phyloP scores from a whole-genome alignment of 1,139 yeast species.

The Suhomyces panamericanus region DNA sequence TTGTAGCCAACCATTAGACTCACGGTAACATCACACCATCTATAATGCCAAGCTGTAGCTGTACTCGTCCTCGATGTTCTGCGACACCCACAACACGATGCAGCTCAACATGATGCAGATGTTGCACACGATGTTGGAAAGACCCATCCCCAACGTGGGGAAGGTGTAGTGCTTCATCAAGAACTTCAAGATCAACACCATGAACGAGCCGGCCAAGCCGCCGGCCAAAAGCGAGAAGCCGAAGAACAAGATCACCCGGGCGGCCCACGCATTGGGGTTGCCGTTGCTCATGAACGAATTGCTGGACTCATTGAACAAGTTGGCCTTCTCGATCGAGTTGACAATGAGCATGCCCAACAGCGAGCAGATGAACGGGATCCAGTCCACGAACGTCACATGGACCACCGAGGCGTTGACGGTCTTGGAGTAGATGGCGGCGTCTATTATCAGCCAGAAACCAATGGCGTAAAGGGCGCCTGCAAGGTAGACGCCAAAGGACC shows the following conservation, averaged over 20 bases:
- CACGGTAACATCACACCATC: not conserved
- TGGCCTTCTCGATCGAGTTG: constrained; percentile 84
- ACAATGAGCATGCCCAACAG: constrained; percentile 90
- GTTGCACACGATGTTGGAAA: constrained; percentile 81
- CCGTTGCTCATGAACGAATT: constrained; percentile 52
- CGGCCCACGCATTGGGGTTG: constrained; percentile 81
- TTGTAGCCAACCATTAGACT: too few relatives aligned
- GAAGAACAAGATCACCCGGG: constrained; percentile 80
- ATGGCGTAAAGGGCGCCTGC: constrained; percentile 79
- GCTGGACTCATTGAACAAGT: constrained; percentile 59
- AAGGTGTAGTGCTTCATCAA: constrained; percentile 72
- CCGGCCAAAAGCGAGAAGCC: constrained; percentile 94
- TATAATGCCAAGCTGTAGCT: constrained; percentile 84
- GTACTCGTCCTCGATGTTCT: constrained; percentile 92
- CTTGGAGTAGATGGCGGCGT: constrained; percentile 82
- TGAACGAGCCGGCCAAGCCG: constrained; percentile 89
- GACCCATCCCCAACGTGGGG: constrained; percentile 95
- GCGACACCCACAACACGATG: constrained; percentile 86
- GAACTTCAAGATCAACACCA: constrained; percentile 82
- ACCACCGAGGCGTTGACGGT: constrained; percentile 82
- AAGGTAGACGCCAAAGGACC: constrained; percentile 73
- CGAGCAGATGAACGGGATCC: constrained; percentile 92
- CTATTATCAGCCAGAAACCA: constrained; percentile 89
- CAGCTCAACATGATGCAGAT: constrained; percentile 84
- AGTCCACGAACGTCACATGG: constrained; percentile 88